Conservation (phyloP, 2,329 filamentous ascomycete species). For the Botrytis sinoallii region DNA sequence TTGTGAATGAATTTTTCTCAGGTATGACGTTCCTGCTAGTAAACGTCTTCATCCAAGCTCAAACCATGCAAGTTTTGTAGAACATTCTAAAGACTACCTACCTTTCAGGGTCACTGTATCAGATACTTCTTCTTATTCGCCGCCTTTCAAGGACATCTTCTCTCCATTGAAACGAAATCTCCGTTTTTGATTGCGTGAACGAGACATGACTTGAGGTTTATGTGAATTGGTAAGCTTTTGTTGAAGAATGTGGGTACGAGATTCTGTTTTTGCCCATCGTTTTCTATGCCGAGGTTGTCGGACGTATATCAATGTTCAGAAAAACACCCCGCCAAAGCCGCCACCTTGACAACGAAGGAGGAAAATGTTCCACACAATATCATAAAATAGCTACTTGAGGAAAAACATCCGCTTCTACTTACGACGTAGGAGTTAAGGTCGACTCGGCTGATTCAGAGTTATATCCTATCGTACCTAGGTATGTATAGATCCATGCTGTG, state of each 20-base stretch:
- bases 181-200: neutral
- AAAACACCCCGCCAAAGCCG: constrained; percentile 12
- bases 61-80: neutral
- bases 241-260: constrained; percentile 6
- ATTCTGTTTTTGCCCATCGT: neutral
- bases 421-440: neutral
- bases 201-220: neutral
- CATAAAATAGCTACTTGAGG: constrained; percentile 1
- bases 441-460: neutral
- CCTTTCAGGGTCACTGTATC: neutral
- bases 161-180: constrained; percentile 12
- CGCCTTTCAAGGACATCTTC: neutral
- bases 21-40: constrained; percentile 8
- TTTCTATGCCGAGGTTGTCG: constrained; percentile 12
- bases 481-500: neutral
- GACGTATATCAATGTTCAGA: neutral
- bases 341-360: neutral
- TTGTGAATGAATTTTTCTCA: neutral
- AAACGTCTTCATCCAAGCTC: constrained; percentile 14
- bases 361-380: constrained; percentile 4
- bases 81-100: neutral
- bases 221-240: constrained; percentile 16
- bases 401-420: neutral
- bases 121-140: neutral
- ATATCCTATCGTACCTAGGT: neutral